Base-by-base conservation (phyloP, 192 early-diverging fungal species). In the Chytriomyces sp. region DNA sequence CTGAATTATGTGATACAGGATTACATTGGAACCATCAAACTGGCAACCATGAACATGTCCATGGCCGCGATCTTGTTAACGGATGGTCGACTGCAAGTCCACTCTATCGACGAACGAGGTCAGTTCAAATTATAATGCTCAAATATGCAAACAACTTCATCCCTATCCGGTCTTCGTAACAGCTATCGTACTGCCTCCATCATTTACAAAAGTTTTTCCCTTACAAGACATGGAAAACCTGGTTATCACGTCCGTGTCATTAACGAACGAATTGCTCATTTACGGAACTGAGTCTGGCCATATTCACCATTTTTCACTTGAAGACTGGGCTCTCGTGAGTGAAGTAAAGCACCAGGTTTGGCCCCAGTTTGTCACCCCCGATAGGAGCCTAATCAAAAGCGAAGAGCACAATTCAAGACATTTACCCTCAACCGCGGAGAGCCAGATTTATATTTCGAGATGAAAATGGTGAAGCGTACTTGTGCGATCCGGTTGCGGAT, bases 271-370 rank as follows among this genome's bases (percentile, higher is more conserved):
- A 6, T 70, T 82, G 12, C 59, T 81, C 39, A 64, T 82, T 22
- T 82, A 78, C 55, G 80, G 67, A 3, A 82, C 74, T n/a, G 61
- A 44, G 36, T 66, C 34, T 22, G 80, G 80, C 22, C 49, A 49
- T 25, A 61, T 82, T 7, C 62, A 73, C 37, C 77, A 82, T 53
- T 83, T 75, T 36, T 52, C 59, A 22, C 17, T 76, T 4, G 84
- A 86, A 39, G 77, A 77, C n/a, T 80, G 78, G 81, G 56, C 61
- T 31, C 37, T 81, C 41, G 81, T 86, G 1, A 82, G 74, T 52
- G 75, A 80, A 53, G 59, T 64, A 30, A 78, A 72, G 56, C 83
- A 86, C 59, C 65, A 74, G 72, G 82, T 85, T 54, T 65, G 49
- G 40, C 19, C 26, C 34, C 5, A 63, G 60, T 66, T 55, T 10